Evolutionary conservation across 2,329 filamentous ascomycete species (phyloP).

Genomic region (Immersiporthe knoxdaviesiana): DNA sequence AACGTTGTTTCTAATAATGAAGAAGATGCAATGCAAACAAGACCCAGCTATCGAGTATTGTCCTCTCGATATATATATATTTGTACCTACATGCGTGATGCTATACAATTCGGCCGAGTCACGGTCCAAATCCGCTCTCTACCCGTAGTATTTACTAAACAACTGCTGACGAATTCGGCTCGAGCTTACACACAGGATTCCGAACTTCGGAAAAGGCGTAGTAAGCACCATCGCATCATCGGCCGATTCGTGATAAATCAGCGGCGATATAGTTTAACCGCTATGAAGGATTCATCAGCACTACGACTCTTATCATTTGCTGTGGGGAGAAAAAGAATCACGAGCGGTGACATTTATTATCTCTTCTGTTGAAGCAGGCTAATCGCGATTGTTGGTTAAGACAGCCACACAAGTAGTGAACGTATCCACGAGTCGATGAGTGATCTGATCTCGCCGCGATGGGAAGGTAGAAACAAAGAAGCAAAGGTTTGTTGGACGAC

Average conservation of each 20-base stretch:
- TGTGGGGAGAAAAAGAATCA: neutral
- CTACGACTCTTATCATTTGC: too few species aligned
- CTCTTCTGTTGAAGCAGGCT: neutral
- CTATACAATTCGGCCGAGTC: neutral
- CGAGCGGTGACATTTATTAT: neutral
- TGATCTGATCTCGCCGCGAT: neutral
- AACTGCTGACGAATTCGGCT: neutral
- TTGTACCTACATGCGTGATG: neutral
- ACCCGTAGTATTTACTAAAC: neutral
- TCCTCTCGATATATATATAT: neutral
- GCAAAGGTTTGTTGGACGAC: too few species aligned
- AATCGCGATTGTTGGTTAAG: too few species aligned
- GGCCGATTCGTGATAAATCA: neutral
- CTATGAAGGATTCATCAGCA: neutral
- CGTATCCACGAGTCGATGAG: neutral
- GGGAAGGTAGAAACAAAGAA: too few species aligned
- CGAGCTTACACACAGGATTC: neutral
- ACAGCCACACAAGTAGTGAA: too few species aligned
- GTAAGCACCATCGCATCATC: neutral
- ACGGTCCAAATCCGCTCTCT: neutral
- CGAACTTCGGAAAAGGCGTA: neutral
- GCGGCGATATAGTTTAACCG: neutral
- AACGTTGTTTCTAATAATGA: neutral
- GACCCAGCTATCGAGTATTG: neutral
- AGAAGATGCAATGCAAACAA: neutral